Evolutionary conservation across 176 grass and related monocot genomes (phyloP).

Genomic region (Cenchrus americanus): DNA sequence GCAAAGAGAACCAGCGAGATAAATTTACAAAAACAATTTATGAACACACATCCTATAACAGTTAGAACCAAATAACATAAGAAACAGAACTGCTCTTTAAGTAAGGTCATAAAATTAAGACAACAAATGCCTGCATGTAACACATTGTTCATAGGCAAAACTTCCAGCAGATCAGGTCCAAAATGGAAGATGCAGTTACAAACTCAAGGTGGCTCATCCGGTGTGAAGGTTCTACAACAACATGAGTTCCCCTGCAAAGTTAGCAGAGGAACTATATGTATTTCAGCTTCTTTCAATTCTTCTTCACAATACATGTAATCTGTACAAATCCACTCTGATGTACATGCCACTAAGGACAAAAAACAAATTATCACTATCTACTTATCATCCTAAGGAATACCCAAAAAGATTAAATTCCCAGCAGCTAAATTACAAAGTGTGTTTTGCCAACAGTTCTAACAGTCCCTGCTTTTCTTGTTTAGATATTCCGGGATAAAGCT

Average conservation of each 20-base stretch:
- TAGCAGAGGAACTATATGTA: slow-evolving; percentile 7
- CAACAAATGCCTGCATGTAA: background rate
- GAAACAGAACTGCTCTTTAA: background rate
- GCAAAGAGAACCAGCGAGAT: background rate
- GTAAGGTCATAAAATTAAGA: background rate
- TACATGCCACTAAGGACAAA: slow-evolving; percentile 9
- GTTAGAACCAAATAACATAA: background rate
- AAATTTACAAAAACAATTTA: background rate
- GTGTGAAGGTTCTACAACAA: slow-evolving; percentile 11
- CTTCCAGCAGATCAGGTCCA: background rate
- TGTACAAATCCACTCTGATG: slow-evolving; percentile 30
- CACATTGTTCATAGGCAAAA: slow-evolving; percentile 27
- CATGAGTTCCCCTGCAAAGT: slow-evolving; percentile 13
- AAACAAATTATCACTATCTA: background rate
- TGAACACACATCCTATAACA: background rate
- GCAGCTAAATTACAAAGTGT: slow-evolving; percentile 15
- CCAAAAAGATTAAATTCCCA: background rate
- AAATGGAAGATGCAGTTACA: background rate
- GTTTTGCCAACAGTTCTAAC: slow-evolving; percentile 46
- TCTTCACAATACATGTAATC: slow-evolving; percentile 30
- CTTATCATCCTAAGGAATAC: background rate
- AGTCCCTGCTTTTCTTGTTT: slow-evolving; percentile 56
- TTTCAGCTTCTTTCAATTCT: slow-evolving; percentile 6
- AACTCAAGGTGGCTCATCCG: background rate
- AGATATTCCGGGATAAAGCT: slow-evolving; percentile 74